Evolutionary conservation across 2,329 filamentous ascomycete genomes (phyloP), one percentile per base, ranked within the genome.

Genomic region (Cladobotryum mycophilum): DNA sequence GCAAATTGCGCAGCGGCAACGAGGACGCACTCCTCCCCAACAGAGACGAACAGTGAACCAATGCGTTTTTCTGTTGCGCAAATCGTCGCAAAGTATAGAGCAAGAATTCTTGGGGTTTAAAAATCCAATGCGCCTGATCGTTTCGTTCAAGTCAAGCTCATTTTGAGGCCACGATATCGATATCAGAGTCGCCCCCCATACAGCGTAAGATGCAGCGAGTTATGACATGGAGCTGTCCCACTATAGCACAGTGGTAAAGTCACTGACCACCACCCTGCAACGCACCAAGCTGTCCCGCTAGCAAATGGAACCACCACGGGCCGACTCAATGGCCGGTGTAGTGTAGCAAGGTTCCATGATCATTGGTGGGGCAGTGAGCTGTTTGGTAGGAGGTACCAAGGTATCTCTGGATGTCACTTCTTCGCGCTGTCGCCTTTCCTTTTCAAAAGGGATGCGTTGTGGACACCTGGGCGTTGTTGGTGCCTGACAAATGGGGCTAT

Each of bases 401-500:
- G 44, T 13, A 37, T 22, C 30, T 12, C 1, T 13, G 38, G 30
- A 15, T 51, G 33, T 33, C 44, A 30, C 25, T 30, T 30, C 25
- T 8, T 30, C 25, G 25, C 25, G 25, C 25, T 11, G 6, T 11
- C 25, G 6, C 25, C 25, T 30, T 7, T 11, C 6, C 25, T 6
- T 30, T 7, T 11, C 6, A 30, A 30, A 30, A 30, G 25, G 25
- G 25, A 30, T 30, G 25, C 25, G 25, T 30, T 30, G 25, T 30
- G 25, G 25, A 30, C 25, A 30, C 25, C 25, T 30, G 9, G 17
- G 41, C 17, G 25, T 51, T 45, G 53, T 63, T 62, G 57, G 47
- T 67, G 65, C 65, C 66, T 67, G 64, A 66, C 52, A 62, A 60
- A 54, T 60, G 53, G 55, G 64, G 66, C 64, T 54, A 54, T 30